A percentile compares a stretch with the other conserved stretches of the same genome.
These are phyloP conservation scores for Pythium insidiosum DNA, from an alignment of 352 stramenopile species.

Conservation along the genomic window DNA sequence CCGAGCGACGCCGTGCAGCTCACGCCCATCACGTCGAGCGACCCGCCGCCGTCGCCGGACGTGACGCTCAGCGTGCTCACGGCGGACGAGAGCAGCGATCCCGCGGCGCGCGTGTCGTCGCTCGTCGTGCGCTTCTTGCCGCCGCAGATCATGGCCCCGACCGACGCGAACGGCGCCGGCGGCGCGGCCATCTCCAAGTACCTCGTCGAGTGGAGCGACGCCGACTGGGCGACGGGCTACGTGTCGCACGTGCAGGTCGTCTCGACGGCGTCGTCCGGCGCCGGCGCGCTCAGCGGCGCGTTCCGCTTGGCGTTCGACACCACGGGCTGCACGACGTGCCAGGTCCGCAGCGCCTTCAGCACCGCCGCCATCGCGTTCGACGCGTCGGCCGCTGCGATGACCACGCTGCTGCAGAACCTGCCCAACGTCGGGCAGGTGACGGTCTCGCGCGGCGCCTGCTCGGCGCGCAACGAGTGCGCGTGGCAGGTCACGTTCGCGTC, in stretches of 20 bases:
- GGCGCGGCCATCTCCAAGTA: slow-evolving; percentile 84
- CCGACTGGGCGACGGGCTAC: slow-evolving; percentile 53
- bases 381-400: slow-evolving; percentile 43
- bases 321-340: slow-evolving; percentile 59
- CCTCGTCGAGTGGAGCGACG: slow-evolving; percentile 91
- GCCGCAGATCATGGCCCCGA: slow-evolving; percentile 29
- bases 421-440: slow-evolving; percentile 90
- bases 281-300: slow-evolving; percentile 30
- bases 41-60: slow-evolving; percentile 75
- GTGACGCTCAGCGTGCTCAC: slow-evolving; percentile 42
- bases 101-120: slow-evolving; percentile 57
- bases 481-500: slow-evolving; percentile 80
- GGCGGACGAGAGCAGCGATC: slow-evolving; percentile 26
- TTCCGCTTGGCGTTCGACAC: slow-evolving; percentile 87
- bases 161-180: slow-evolving; percentile 78
- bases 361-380: slow-evolving; percentile 76
- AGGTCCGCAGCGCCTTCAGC: slow-evolving; percentile 52
- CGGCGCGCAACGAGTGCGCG: slow-evolving; percentile 46
- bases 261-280: slow-evolving; percentile 29
- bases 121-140: slow-evolving; percentile 81
- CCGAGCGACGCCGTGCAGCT: slow-evolving; percentile 61
- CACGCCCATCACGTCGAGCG: slow-evolving; percentile 79
- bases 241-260: slow-evolving; percentile 58
- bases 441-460: slow-evolving; percentile 42
- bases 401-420: slow-evolving; percentile 87